phyloP scores from a whole-genome alignment of 2,329 filamentous ascomycete species.

The Byssothecium circinans region DNA sequence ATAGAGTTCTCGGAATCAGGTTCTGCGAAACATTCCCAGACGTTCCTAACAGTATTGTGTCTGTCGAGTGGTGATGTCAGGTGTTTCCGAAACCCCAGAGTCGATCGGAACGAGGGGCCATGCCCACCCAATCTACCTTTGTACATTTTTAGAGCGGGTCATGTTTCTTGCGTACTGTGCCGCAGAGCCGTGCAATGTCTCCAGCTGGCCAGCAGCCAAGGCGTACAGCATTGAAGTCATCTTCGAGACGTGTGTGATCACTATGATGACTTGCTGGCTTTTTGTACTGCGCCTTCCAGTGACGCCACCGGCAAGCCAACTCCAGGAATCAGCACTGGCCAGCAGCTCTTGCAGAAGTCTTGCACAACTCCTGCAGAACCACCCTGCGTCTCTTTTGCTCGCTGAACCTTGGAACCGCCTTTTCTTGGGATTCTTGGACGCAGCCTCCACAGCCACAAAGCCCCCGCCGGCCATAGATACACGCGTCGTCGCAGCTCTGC shows the following conservation, averaged over 20 bases:
- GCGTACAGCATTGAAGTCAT: too few species aligned
- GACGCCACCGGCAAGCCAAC: constrained; percentile 4
- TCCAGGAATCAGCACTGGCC: not conserved
- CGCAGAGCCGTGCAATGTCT: not conserved
- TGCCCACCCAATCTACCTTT: not conserved
- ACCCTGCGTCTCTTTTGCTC: too few species aligned
- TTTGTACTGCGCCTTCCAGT: constrained; percentile 7
- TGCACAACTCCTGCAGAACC: too few species aligned
- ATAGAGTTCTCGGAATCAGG: too few species aligned
- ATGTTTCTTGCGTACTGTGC: not conserved
- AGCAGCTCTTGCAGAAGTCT: not conserved
- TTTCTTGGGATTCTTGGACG: too few species aligned
- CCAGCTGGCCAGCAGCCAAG: not conserved
- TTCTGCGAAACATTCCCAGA: too few species aligned
- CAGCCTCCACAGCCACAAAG: constrained; percentile 22
- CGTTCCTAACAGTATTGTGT: too few species aligned
- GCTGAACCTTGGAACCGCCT: too few species aligned
- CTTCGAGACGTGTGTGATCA: too few species aligned
- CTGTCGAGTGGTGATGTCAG: too few species aligned
- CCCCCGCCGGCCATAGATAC: constrained; percentile 28
- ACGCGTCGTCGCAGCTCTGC: constrained; percentile 29
- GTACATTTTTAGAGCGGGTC: too few species aligned
- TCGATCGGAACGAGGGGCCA: not conserved
- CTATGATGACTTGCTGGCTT: not conserved
- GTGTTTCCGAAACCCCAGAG: not conserved